phyloP scores from a whole-genome alignment of 1,139 yeast species.

The Blastobotrys petasosporus region DNA sequence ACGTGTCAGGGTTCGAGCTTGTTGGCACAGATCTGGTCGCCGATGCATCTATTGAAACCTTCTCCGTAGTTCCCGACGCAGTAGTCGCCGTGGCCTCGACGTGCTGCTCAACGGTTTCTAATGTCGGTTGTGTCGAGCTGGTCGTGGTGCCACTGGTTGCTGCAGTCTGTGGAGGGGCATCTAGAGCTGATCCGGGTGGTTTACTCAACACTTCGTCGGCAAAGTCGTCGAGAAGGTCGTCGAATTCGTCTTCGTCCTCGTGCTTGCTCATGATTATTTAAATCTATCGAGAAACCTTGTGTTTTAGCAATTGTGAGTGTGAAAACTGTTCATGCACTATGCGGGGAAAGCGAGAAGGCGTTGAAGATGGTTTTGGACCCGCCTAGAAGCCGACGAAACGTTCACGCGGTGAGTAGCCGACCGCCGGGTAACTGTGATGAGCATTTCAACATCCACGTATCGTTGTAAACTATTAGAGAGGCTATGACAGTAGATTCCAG shows the following conservation, averaged over 20 bases:
- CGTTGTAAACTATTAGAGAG: too few species aligned
- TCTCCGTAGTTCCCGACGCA: conserved; percentile 1
- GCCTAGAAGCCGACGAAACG: too few species aligned
- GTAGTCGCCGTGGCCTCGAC: conserved; percentile 5
- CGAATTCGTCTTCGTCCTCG: conserved; percentile 35
- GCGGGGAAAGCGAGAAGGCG: too few species aligned
- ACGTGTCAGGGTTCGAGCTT: conserved; percentile 18
- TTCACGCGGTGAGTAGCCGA: too few species aligned
- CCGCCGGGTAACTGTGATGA: too few species aligned
- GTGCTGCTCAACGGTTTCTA: conserved; percentile 4
- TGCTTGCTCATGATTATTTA: not conserved
- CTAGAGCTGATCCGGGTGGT: conserved; percentile 48
- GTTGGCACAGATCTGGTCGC: conserved; percentile 17
- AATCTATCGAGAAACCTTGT: too few species aligned
- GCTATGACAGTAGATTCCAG: too few species aligned
- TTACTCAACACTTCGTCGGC: conserved; percentile 67
- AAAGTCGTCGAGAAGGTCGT: conserved; percentile 38
- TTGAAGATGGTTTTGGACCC: too few species aligned
- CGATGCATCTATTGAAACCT: not conserved
- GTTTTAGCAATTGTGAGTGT: too few species aligned
- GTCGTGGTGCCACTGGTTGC: conserved; percentile 1
- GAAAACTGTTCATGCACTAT: too few species aligned
- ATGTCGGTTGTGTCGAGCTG: not conserved
- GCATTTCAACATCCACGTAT: too few species aligned
- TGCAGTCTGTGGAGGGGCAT: conserved; percentile 1